These are phyloP conservation scores for Cylindrodendrum hubeiense DNA, from an alignment of 2,329 filamentous ascomycete species.

Conservation along the genomic window DNA sequence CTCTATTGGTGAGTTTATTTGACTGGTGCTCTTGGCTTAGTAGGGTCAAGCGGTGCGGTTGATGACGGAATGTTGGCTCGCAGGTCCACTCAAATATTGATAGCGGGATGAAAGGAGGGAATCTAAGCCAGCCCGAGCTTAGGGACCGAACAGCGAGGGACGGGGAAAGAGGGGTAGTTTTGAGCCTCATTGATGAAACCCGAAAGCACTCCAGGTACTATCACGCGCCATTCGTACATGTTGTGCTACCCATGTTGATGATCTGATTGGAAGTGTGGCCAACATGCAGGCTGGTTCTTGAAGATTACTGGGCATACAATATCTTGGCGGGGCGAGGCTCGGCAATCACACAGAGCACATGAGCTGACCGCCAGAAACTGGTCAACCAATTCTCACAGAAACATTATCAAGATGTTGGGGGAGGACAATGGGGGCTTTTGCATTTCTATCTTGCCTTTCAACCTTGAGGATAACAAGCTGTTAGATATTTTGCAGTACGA, in stretches of 20 bases:
- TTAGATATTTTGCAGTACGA: too few species aligned
- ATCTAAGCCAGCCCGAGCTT: background rate
- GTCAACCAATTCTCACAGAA: too few species aligned
- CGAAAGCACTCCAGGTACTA: background rate
- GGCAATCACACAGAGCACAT: too few species aligned
- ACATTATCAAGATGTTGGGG: too few species aligned
- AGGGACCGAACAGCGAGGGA: background rate
- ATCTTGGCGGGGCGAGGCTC: too few species aligned
- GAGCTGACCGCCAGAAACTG: too few species aligned
- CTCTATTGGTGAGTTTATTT: background rate
- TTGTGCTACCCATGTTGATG: background rate
- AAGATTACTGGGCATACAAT: background rate
- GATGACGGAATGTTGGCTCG: background rate
- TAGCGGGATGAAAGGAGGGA: background rate
- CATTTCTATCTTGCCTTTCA: too few species aligned
- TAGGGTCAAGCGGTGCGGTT: too few species aligned
- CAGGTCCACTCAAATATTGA: too few species aligned
- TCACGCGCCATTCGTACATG: background rate
- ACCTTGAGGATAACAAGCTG: too few species aligned
- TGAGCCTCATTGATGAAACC: background rate
- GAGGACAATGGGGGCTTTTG: too few species aligned
- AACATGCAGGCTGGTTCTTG: slow-evolving; percentile 2
- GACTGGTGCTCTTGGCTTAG: background rate
- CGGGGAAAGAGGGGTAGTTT: slow-evolving; percentile 18
- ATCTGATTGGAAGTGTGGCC: slow-evolving; percentile 10